Evolutionary conservation across 2,329 filamentous ascomycete genomes (phyloP).

Genomic region (Trichophyton schoenleinii): DNA sequence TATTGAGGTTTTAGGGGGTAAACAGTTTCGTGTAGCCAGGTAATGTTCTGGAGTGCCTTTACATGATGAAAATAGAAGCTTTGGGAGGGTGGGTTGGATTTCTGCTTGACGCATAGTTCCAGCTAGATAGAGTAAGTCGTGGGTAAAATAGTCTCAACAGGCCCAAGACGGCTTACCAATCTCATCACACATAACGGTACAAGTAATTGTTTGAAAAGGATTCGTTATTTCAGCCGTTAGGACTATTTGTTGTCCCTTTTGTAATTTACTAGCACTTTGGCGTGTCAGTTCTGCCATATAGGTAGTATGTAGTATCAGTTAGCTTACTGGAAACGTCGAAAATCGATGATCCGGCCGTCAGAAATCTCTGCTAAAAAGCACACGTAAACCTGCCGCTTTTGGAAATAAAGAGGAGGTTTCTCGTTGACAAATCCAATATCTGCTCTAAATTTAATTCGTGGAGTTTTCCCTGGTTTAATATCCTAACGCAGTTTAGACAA

Average conservation of each 20-base stretch:
- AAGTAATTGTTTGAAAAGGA: slow-evolving; percentile 48
- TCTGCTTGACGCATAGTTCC: slow-evolving; percentile 45
- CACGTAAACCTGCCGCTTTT: slow-evolving; percentile 51
- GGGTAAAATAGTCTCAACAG: slow-evolving; percentile 6
- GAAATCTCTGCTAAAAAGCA: slow-evolving; percentile 64
- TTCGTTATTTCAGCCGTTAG: slow-evolving; percentile 47
- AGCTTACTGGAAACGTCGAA: slow-evolving; percentile 44
- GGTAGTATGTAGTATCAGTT: neutral
- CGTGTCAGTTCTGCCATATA: slow-evolving; percentile 14
- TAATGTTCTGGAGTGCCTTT: neutral
- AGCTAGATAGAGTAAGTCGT: slow-evolving; percentile 28
- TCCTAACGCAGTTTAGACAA: slow-evolving; percentile 17
- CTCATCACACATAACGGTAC: slow-evolving; percentile 70
- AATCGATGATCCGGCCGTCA: slow-evolving; percentile 57
- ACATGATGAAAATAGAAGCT: slow-evolving; percentile 31
- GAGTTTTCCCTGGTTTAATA: slow-evolving; percentile 29
- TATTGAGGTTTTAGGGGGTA: neutral
- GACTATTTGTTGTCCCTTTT: slow-evolving; percentile 47
- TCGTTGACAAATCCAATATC: slow-evolving; percentile 61
- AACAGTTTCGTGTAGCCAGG: neutral
- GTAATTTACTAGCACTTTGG: slow-evolving; percentile 50
- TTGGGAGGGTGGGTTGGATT: slow-evolving; percentile 39
- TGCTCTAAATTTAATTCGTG: slow-evolving; percentile 51
- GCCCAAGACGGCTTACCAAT: slow-evolving; percentile 44
- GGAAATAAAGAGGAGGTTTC: slow-evolving; percentile 48